A percentile compares a stretch with the other conserved stretches of the same genome.
phyloP scores from a whole-genome alignment of 192 early-diverging fungal genomes.

The Spizellomyces punctatus region DNA sequence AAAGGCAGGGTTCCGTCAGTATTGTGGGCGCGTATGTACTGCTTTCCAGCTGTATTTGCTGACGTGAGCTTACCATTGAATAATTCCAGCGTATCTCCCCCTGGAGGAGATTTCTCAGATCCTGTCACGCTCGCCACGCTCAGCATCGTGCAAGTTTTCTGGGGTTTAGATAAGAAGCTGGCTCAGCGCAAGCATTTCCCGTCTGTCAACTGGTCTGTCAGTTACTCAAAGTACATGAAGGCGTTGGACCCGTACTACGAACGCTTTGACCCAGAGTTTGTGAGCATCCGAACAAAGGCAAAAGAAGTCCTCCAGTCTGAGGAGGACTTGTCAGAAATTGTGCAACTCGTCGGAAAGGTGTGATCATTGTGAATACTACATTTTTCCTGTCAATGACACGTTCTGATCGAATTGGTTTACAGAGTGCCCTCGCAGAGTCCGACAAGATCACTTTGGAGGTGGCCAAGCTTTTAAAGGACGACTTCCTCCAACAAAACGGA shows the following conservation, averaged over 20 bases:
- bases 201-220: slow-evolving; percentile 98
- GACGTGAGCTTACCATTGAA: background rate
- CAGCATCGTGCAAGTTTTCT: slow-evolving; percentile 99
- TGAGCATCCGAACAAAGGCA: slow-evolving; percentile 84
- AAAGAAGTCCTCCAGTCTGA: slow-evolving; percentile 99
- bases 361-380: slow-evolving; percentile 6
- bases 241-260: slow-evolving; percentile 97
- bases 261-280: slow-evolving; percentile 91
- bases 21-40: slow-evolving; percentile 88
- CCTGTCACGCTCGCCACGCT: slow-evolving; percentile 96
- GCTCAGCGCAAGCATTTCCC: slow-evolving; percentile 99
- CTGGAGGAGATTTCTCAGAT: slow-evolving; percentile 99
- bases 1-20: slow-evolving; percentile 89
- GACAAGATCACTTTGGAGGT: slow-evolving; percentile 99
- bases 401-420: slow-evolving; percentile 27
- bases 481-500: slow-evolving; percentile 99
- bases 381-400: no score
- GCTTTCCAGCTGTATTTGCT: slow-evolving; percentile 4
- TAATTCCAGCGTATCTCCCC: slow-evolving; percentile 87
- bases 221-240: slow-evolving; percentile 98
- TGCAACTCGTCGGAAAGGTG: slow-evolving; percentile 97
- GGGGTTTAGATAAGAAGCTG: slow-evolving; percentile 99
- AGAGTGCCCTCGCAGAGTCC: slow-evolving; percentile 77
- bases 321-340: slow-evolving; percentile 98
- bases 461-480: slow-evolving; percentile 98